A percentile compares a stretch with the other conserved stretches of the same genome.
These are phyloP conservation scores for Singerocomus inundabilis DNA, from an alignment of 1,284 basidiomycete genomes.

Conservation along the genomic window DNA sequence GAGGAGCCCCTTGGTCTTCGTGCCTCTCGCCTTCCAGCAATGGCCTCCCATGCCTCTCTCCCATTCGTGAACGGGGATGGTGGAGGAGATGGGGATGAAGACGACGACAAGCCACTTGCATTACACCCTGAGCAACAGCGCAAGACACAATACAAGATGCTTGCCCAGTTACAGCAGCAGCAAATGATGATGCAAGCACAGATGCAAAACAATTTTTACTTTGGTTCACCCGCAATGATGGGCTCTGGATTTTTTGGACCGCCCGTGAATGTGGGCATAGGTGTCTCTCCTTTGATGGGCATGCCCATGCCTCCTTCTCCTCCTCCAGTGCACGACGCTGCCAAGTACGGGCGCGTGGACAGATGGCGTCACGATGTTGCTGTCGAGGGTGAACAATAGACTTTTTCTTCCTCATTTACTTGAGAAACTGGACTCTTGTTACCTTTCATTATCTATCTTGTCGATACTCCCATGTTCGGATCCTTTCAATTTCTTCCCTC, in stretches of 20 bases:
- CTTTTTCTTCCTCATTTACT: conserved; percentile 9
- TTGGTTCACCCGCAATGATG: conserved; percentile 64
- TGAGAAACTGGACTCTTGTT: conserved; percentile 12
- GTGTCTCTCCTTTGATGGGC: conserved; percentile 46
- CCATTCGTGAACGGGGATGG: conserved; percentile 14
- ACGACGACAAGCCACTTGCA: conserved; percentile 57
- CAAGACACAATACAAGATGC: conserved; percentile 67
- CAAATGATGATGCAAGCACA: conserved; percentile 76
- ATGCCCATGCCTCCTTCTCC: conserved; percentile 55
- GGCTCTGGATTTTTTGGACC: conserved; percentile 58
- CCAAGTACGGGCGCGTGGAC: conserved; percentile 70
- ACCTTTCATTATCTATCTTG: conserved; percentile 8
- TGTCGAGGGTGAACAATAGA: conserved; percentile 52
- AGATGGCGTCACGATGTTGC: conserved; percentile 76
- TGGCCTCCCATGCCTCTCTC: conserved; percentile 27
- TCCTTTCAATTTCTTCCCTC: not conserved
- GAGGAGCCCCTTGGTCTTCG: conserved; percentile 61
- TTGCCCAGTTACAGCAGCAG: conserved; percentile 56
- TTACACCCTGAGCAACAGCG: conserved; percentile 76
- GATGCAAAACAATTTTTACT: conserved; percentile 71
- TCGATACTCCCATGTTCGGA: not conserved
- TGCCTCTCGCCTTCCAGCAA: conserved; percentile 32
- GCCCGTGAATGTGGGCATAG: conserved; percentile 43
- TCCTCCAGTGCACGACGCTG: conserved; percentile 59
- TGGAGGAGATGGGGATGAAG: conserved; percentile 37